Percentiles rank a stretch among this genome's conserved stretches.
Conservation (phyloP, 225 moss, liverwort and hornwort genomes). For the Polytrichum commune region DNA sequence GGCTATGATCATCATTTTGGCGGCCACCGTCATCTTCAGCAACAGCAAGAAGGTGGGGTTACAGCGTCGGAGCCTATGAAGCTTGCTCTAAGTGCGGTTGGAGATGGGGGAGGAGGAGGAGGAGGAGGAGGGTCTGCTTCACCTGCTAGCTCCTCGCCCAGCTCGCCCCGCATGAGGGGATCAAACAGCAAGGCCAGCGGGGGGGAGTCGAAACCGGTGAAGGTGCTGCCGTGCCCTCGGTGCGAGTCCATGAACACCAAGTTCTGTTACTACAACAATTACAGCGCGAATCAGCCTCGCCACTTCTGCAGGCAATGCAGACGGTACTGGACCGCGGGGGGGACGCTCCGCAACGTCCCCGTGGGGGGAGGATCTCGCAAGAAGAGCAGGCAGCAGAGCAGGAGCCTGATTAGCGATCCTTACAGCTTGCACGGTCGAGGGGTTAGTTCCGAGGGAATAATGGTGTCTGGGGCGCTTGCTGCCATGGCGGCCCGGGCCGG, state of each 20-base stretch:
- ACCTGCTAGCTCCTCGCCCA: constrained; percentile 17
- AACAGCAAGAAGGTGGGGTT: too few relatives aligned
- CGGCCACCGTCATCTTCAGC: too few relatives aligned
- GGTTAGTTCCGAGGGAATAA: too few relatives aligned
- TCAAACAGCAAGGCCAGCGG: constrained; percentile 21
- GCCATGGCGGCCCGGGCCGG: constrained; percentile 9
- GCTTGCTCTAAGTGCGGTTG: too few relatives aligned
- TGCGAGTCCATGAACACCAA: constrained; percentile 35
- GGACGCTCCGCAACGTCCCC: constrained; percentile 29
- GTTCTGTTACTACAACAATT: constrained; percentile 48
- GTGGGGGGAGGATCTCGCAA: constrained; percentile 29
- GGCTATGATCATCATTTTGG: too few relatives aligned
- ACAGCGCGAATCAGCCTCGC: constrained; percentile 31
- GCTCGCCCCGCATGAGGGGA: constrained; percentile 21
- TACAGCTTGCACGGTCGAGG: constrained; percentile 1
- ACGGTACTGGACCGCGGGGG: constrained; percentile 33
- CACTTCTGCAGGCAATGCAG: constrained; percentile 30
- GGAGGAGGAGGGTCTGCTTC: constrained; percentile 4
- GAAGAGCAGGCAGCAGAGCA: constrained; percentile 17
- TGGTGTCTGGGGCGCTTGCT: constrained; percentile 1
- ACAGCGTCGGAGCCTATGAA: too few relatives aligned
- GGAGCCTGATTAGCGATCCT: constrained; percentile 14
- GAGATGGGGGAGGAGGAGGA: too few relatives aligned
- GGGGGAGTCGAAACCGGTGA: constrained; percentile 13
- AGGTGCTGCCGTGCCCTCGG: constrained; percentile 25